Percentiles rank a stretch among this genome's conserved stretches.
Conservation (phyloP, 495 filamentous ascomycete genomes). For the Podospora tetraspora region DNA sequence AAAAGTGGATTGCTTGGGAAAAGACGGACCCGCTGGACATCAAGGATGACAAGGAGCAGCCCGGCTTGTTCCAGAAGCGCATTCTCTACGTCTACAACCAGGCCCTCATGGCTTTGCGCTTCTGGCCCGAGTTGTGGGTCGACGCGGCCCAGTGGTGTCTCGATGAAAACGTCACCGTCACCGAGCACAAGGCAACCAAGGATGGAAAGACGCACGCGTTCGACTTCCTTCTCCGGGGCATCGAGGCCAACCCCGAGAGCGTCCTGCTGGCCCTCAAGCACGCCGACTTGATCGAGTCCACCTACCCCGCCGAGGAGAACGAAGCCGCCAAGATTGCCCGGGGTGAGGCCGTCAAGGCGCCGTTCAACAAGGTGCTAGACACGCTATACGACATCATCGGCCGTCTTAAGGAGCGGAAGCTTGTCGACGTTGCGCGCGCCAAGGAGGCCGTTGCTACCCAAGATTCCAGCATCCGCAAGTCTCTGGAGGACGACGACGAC, state of each 20-base stretch:
- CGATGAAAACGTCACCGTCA: slow-evolving; percentile 53
- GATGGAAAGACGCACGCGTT: slow-evolving; percentile 59
- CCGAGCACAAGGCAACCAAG: slow-evolving; percentile 55
- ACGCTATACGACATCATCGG: slow-evolving; percentile 75
- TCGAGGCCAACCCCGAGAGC: slow-evolving; percentile 89
- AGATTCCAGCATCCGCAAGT: slow-evolving; percentile 28
- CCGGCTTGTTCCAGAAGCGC: slow-evolving; percentile 62
- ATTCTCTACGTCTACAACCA: slow-evolving; percentile 90
- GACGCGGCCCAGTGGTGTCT: slow-evolving; percentile 93
- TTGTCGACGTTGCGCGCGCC: slow-evolving; percentile 62
- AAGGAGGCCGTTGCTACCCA: slow-evolving; percentile 50
- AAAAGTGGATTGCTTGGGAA: slow-evolving; percentile 90
- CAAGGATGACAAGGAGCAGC: slow-evolving; percentile 77
- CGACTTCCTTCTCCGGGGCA: slow-evolving; percentile 70
- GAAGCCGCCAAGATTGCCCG: slow-evolving; percentile 64
- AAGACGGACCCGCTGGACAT: slow-evolving; percentile 84
- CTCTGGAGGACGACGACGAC: slow-evolving; percentile 41
- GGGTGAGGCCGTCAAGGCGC: slow-evolving; percentile 68
- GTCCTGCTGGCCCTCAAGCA: slow-evolving; percentile 82
- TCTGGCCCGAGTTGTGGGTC: slow-evolving; percentile 93
- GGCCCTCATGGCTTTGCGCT: slow-evolving; percentile 85
- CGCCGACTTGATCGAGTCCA: slow-evolving; percentile 78
- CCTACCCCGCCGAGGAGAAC: slow-evolving; percentile 60
- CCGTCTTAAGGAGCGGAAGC: slow-evolving; percentile 67
- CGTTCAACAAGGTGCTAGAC: slow-evolving; percentile 77